Percentiles rank a stretch among this genome's conserved stretches.
phyloP scores from a whole-genome alignment of 192 early-diverging fungal species.

The Backusella tarrabulga region DNA sequence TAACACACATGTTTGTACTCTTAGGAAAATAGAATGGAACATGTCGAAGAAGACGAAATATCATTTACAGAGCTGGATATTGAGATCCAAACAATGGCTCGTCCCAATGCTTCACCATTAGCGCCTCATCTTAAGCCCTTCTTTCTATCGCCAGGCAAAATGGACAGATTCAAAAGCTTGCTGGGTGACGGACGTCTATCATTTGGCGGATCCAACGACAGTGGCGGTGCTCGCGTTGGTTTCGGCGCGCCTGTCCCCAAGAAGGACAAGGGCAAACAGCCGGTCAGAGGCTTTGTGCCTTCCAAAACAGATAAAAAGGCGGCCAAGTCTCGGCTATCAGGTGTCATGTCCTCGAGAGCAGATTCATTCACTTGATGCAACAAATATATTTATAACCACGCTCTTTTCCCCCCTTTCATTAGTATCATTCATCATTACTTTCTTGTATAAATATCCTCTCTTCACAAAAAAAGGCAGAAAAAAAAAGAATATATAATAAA shows the following conservation, averaged over 20 bases:
- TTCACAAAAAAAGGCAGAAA: background rate
- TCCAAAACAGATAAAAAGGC: background rate
- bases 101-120: background rate
- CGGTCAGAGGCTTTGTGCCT: background rate
- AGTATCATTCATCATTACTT: background rate
- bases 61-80: background rate
- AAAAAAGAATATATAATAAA: background rate
- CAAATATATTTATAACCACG: background rate
- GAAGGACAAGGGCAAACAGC: background rate
- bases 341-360: background rate
- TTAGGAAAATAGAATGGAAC: background rate
- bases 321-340: background rate
- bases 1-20: background rate
- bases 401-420: background rate
- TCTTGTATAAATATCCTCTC: background rate
- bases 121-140: background rate
- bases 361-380: background rate
- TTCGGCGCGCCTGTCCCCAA: conserved; percentile 1
- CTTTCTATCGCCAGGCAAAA: conserved; percentile 10
- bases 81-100: background rate
- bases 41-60: background rate
- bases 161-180: conserved; percentile 16
- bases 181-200: conserved; percentile 7
- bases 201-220: conserved; percentile 23
- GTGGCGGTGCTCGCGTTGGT: conserved; percentile 3